Evolutionary conservation across 805 yeast species (phyloP), one percentile per base, ranked within the genome.

Genomic region (Pichia manshurica): DNA sequence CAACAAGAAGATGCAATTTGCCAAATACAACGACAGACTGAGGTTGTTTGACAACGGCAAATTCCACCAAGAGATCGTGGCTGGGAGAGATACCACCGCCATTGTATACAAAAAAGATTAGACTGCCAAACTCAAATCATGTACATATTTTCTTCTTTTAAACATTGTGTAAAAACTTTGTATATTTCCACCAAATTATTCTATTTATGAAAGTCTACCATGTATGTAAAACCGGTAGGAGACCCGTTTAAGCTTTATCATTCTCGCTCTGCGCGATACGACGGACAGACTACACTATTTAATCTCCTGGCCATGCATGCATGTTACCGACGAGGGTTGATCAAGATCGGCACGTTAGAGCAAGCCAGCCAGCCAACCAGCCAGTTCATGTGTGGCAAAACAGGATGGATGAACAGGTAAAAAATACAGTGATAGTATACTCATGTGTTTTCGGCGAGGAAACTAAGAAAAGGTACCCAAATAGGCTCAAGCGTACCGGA

Each of bases 11-110:
- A 40, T 42, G 13, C 68, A 54, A 47, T 60, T 47, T 4, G 44
- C 44, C 20, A 62, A 66, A 20, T 59, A 59, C 31, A 69, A 69
- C 40, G 69, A 72, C 55, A 66, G 84, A 51, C 66, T 84, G 39
- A 73, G 67, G 43, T 64, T 84, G 45, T 46, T 60, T n/a, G 42
- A 54, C 20, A 53, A 52, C 31, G 55, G 56, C 16, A 60, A 57
- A 4, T 69, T 71, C 8, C 74, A 75, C 45, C 90, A 84, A 63
- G 77, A 70, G 4, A 59, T 83, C 7, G 74, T 72, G 36, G 84
- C 90, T 4, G 89, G 90, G 8, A 76, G 69, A 10, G 72, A 72
- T 42, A 68, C 78, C 34, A 75, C 85, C 31, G 90, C 84, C 36
- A 71, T 86, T 28, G 85, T 66, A 65, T 86, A 84, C 68, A 71